Base-by-base conservation (phyloP, 768 basidiomycete genomes). In the Boletus fagicola region DNA sequence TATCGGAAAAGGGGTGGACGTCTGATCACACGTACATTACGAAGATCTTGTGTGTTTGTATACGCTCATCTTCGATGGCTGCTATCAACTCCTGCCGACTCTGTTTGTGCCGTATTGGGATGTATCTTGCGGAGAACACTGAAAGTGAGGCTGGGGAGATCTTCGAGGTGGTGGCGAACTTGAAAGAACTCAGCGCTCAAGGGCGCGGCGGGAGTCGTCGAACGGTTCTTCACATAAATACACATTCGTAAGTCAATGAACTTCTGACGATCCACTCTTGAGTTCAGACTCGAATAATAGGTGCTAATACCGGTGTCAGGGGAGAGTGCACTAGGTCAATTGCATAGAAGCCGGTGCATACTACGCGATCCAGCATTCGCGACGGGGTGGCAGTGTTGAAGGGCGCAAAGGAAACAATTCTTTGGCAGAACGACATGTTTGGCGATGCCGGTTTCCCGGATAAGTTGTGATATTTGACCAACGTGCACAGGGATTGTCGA, bases 1-100 rank as follows among this genome's bases (percentile, higher is more conserved):
- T 71, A 72, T 87, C 5, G 84, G 85, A 1, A 63, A 76, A 47
- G 86, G 88, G 2, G 71, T 76, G 62, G 83, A 86, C 51, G 44
- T 83, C 6, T 88, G 84, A 18, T 39, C 38, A 0, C 83, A 82
- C 58, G 79, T 86, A 20, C 39, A 20, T 40, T 77, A 85, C 51
- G 70, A 78, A 45, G 84, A 86, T 39, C 71, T 48, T 72, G 73
- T 8, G 64, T 78, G 39, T 30, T 69, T 85, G 11, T 85, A 77
- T 62, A 66, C 2, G 15, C 74, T 51, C 53, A 62, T 84, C 1
- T 79, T 78, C 52, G 74, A 81, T 50, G 4, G 68, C 74, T 2
- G 63, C 66, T 2, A 44, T 62, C 18, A 62, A 69, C 0, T 49
- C 40, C 47, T 54, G 36, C 42, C 52, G 52, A 38, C 58, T 65